These are phyloP conservation scores for Blepharisma stoltei DNA, from an alignment of 73 alveolate species.

Conservation along the genomic window DNA sequence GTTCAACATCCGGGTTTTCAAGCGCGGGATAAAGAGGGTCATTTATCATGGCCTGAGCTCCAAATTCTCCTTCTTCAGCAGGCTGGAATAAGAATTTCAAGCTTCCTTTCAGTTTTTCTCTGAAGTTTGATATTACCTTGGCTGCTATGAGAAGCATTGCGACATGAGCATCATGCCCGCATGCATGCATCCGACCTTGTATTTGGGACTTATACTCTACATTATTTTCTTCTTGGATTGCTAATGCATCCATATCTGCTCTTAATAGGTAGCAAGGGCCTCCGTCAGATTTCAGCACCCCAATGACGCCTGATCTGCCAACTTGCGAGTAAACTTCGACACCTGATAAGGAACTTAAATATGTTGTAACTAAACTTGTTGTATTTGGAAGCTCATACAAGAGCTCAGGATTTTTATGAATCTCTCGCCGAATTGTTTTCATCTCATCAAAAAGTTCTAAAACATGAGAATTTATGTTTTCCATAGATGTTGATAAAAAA, in stretches of 20 bases:
- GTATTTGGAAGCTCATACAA: constrained; percentile 30
- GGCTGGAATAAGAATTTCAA: constrained; percentile 38
- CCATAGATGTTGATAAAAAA: no score
- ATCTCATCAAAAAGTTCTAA: constrained; percentile 25
- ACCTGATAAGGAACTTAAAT: constrained; percentile 16
- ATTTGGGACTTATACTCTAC: constrained; percentile 25
- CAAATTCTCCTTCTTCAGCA: constrained; percentile 46
- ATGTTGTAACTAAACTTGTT: background rate
- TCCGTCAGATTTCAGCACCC: constrained; percentile 4
- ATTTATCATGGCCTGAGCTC: constrained; percentile 40
- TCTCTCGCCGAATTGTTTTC: constrained; percentile 12
- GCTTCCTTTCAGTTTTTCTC: constrained; percentile 30
- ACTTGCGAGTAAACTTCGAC: constrained; percentile 28
- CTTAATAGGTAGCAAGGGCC: constrained; percentile 50
- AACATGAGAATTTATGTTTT: constrained; percentile 17
- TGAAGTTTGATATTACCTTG: constrained; percentile 21
- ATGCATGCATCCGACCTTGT: constrained; percentile 40
- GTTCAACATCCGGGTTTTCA: constrained; percentile 36
- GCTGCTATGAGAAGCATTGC: constrained; percentile 42
- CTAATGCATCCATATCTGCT: constrained; percentile 46
- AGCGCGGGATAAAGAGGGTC: constrained; percentile 32
- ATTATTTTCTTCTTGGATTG: constrained; percentile 17
- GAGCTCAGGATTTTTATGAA: constrained; percentile 38
- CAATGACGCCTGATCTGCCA: constrained; percentile 36
- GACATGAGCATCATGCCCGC: constrained; percentile 58